Base-by-base conservation (phyloP, 352 stramenopile genomes). In the Phytophthora constricta region DNA sequence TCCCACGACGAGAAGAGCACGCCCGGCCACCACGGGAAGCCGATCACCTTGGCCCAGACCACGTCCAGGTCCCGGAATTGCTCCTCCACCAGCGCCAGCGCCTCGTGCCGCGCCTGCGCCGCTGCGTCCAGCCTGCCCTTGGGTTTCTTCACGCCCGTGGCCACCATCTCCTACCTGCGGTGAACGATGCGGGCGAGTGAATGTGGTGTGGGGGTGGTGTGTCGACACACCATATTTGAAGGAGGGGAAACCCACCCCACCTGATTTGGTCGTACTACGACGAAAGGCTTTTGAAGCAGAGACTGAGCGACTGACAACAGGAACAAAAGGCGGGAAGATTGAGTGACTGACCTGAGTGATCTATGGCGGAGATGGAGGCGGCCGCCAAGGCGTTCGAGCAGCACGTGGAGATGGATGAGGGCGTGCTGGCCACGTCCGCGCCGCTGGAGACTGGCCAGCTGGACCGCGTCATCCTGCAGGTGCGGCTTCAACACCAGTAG, bases 21-120 rank as follows among this genome's bases (percentile, higher is more conserved):
- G 34, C 71, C 83, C 2, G 88, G 88, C 88, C 88, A 96, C 83
- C 84, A 94, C 66, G 88, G 86, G 50, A 78, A 96, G 13, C 77
- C 72, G 4, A 51, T 31, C 33, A 92, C 77, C 59, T 92, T 91
- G 42, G 80, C 74, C 88, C 88, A 96, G 4, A 96, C 88, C 13
- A 96, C 66, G 61, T 93, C 85, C 47, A 84, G 86, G 58, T 90
- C 80, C 27, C 77, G 76, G 69, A 91, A 92, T 28, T 80, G 42
- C 62, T 85, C 76, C 37, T 87, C 60, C 26, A 92, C 76, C 20
- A 75, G 59, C 5, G 58, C 31, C n/a, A 84, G 63, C 19, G 70
- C 68, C 27, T 82, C 59, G 19, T 61, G 25, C 16, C 71, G 78
- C 22, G 62, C 72, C 7, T 58, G 67, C 17, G 78, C 42, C 10